phyloP scores from a whole-genome alignment of 2,329 filamentous ascomycete species.

The Aspergillus quadrilineatus region DNA sequence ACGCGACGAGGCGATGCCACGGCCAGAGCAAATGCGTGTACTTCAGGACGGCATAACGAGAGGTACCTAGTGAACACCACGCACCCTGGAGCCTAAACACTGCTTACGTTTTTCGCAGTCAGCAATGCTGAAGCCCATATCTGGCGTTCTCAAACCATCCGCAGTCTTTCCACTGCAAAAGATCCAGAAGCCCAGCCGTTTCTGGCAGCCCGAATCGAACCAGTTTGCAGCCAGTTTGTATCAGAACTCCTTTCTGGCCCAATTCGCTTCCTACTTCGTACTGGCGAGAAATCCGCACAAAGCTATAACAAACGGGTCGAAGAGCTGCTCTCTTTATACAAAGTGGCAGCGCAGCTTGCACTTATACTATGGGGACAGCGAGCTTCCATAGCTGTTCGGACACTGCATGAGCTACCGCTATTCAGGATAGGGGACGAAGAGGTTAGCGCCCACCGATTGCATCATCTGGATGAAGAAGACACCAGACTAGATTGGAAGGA shows the following conservation, averaged over 20 bases:
- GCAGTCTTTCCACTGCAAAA: not conserved
- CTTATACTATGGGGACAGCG: conserved; percentile 23
- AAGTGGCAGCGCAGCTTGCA: conserved; percentile 10
- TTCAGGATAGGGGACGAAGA: not conserved
- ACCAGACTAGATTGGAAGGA: conserved; percentile 15
- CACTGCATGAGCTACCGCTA: not conserved
- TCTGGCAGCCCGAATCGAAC: not conserved
- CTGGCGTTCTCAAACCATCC: conserved; percentile 13
- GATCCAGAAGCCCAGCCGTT: not conserved
- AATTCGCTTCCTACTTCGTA: not conserved
- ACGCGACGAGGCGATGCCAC: not conserved
- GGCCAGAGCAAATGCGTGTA: not conserved
- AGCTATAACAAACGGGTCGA: not conserved
- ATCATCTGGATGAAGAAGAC: conserved; percentile 24
- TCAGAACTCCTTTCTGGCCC: not conserved
- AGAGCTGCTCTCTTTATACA: not conserved
- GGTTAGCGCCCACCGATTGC: conserved; percentile 21
- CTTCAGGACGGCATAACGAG: not conserved
- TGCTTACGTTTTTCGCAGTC: conserved; percentile 5
- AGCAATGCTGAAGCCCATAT: conserved; percentile 18
- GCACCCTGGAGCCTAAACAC: not conserved
- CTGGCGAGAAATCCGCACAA: not conserved
- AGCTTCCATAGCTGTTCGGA: conserved; percentile 12
- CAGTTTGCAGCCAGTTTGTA: not conserved
- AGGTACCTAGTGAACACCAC: not conserved